A percentile compares a stretch with the other conserved stretches of the same genome.
These are phyloP conservation scores for Chytridium lagenaria DNA, from an alignment of 371 early-diverging fungal species.

Conservation along the genomic window DNA sequence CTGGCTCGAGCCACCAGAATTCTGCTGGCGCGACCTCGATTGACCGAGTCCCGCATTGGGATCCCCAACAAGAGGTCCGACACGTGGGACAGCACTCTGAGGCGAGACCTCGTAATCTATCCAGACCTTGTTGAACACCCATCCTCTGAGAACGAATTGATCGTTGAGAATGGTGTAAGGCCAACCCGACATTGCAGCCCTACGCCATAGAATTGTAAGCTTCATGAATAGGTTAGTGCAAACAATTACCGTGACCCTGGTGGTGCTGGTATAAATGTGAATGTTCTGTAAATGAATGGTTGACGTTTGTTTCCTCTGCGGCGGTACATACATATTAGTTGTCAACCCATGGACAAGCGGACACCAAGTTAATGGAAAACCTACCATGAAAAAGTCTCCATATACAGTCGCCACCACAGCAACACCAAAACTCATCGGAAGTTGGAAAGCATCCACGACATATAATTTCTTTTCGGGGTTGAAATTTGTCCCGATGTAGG, in stretches of 20 bases:
- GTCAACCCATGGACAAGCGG: background rate
- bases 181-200: constrained; percentile 57
- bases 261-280: constrained; percentile 59
- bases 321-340: background rate
- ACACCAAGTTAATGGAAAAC: background rate
- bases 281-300: constrained; percentile 62
- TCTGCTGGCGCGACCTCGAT: background rate
- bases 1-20: constrained; percentile 1
- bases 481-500: constrained; percentile 47
- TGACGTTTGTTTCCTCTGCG: constrained; percentile 31
- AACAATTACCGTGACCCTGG: constrained; percentile 57
- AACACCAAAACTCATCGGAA: constrained; percentile 29
- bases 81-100: constrained; percentile 22
- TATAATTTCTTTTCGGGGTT: constrained; percentile 52
- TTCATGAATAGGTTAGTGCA: constrained; percentile 13
- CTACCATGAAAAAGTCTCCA: constrained; percentile 65
- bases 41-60: background rate
- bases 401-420: constrained; percentile 52
- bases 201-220: constrained; percentile 18
- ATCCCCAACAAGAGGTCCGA: constrained; percentile 29
- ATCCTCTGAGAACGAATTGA: constrained; percentile 59
- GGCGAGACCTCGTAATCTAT: constrained; percentile 7
- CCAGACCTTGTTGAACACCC: constrained; percentile 53
- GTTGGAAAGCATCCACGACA: constrained; percentile 63
- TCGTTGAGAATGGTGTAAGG: constrained; percentile 63